Base-by-base conservation (phyloP, 2,329 filamentous ascomycete species). In the Stagonosporopsis vannaccii region DNA sequence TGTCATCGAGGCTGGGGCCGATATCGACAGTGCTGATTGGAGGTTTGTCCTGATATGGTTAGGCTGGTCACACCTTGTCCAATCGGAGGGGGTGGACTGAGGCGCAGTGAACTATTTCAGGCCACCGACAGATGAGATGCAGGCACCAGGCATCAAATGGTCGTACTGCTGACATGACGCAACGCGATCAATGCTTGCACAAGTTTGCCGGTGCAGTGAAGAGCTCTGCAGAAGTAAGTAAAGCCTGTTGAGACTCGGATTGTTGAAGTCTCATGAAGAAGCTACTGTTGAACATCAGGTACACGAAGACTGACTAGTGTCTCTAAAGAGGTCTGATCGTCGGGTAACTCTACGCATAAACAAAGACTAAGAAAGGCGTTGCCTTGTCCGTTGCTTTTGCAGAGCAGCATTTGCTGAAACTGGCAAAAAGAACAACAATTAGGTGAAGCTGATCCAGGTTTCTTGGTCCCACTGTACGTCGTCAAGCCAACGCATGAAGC, bases 401-500 rank as follows among this genome's bases (percentile, higher is more conserved):
- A 23, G 37, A 15, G 6, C 12, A n/a, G 17, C n/a, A n/a, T n/a
- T 5, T n/a, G 4, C n/a, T 30, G 28, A 11, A 32, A 3, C 30
- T 13, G 15, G 15, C 7, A 4, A 20, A 20, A 37, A 37, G 11
- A 13, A 11, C 13, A 11, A 40, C 9, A 20, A 25, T 67, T 47
- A 72, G 25, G 58, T 65, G 33, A 69, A 65, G 36, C 66, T 70
- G 12, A 66, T 59, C 66, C 69, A 72, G 15, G 61, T 67, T 15
- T 73, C 73, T 41, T 75, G 73, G 39, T 79, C 75, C 75, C 75
- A 79, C 22, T 78, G 77, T 35, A 79, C 76, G 28, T 67, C 74
- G 35, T 80, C 78, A 36, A 81, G 68, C 78, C 78, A 81, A 12
- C 71, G 65, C 65, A 79, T 66, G 54, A 80, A 80, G 32, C 80